Base-by-base conservation (phyloP, 23 red algal genomes). In the Agarophyton chilense region DNA sequence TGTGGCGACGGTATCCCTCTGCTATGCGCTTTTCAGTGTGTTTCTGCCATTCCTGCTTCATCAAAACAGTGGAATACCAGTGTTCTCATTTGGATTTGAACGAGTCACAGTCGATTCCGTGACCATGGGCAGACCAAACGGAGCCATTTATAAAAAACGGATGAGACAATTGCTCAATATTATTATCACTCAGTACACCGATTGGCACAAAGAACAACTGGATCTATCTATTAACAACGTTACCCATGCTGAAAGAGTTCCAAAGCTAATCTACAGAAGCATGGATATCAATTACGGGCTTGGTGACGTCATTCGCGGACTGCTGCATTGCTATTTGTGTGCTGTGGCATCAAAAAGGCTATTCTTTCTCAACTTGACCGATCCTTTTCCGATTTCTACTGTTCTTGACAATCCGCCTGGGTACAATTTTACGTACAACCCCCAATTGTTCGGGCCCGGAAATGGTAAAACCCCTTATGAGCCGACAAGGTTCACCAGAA, bases 231-330 rank as follows among this genome's bases (percentile, higher is more conserved):
- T 25, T 9, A 57, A n/a, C 47, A 80, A 80, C 31, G 4, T 24
- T 17, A 80, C 77, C 4, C 77, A 80, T 60, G 77, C 77, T 41
- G 50, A 80, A 44, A 60, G 50, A 57, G 44, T 80, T 62, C 77
- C 50, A 60, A 80, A 80, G 26, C 51, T 80, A 1, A 24, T 80
- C 4, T 80, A 80, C 26, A 57, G 8, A 25, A 60, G 77, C 43
- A 80, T 40, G 17, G 51, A 38, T 24, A 43, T 16, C 4, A 80
- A 80, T 36, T 57, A 87, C 49, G 82, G 65, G 4, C 62, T 87
- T 54, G 82, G 82, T 10, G 82, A 87, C 57, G 62, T 58, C 33
- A 58, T 87, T 75, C 82, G 82, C 0, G 82, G 82, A 14, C 10
- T 87, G 25, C 12, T 87, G 38, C 63, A 72, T n/a, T 28, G 38